phyloP scores from a whole-genome alignment of 2,329 filamentous ascomycete genomes.

The Ophioceras dolichostomum region DNA sequence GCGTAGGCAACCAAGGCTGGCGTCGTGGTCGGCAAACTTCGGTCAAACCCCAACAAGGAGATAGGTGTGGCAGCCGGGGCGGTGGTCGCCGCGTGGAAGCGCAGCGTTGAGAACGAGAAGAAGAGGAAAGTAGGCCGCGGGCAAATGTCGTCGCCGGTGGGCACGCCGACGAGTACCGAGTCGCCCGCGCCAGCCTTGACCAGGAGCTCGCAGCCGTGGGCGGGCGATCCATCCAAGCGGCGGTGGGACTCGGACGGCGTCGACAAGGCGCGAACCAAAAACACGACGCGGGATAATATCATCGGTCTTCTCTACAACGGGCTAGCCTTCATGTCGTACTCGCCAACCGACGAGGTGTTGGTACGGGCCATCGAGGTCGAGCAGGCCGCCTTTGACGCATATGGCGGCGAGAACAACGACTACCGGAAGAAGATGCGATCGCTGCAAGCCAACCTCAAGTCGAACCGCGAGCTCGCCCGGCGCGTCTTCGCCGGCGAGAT shows the following conservation, averaged over 20 bases:
- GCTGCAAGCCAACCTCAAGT: conserved; percentile 89
- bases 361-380: conserved; percentile 74
- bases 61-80: conserved; percentile 67
- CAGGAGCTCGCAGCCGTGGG: conserved; percentile 43
- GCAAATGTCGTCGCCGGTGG: conserved; percentile 16
- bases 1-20: conserved; percentile 73
- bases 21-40: conserved; percentile 72
- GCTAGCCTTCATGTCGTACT: conserved; percentile 57
- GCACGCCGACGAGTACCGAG: conserved; percentile 27
- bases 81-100: conserved; percentile 81
- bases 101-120: conserved; percentile 58
- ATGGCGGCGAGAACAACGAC: conserved; percentile 56
- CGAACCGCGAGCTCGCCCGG: conserved; percentile 64
- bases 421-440: conserved; percentile 88
- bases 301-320: conserved; percentile 92
- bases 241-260: conserved; percentile 73
- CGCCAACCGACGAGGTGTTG: conserved; percentile 59
- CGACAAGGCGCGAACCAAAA: conserved; percentile 63
- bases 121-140: conserved; percentile 21
- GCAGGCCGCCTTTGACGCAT: conserved; percentile 56
- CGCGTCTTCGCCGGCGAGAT: conserved; percentile 69
- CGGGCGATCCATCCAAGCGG: conserved; percentile 63
- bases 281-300: conserved; percentile 66
- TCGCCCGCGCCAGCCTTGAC: conserved; percentile 44
- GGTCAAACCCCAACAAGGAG: conserved; percentile 67